Evolutionary conservation across 2,329 filamentous ascomycete genomes (phyloP).

Genomic region (Ophiostoma sp.): DNA sequence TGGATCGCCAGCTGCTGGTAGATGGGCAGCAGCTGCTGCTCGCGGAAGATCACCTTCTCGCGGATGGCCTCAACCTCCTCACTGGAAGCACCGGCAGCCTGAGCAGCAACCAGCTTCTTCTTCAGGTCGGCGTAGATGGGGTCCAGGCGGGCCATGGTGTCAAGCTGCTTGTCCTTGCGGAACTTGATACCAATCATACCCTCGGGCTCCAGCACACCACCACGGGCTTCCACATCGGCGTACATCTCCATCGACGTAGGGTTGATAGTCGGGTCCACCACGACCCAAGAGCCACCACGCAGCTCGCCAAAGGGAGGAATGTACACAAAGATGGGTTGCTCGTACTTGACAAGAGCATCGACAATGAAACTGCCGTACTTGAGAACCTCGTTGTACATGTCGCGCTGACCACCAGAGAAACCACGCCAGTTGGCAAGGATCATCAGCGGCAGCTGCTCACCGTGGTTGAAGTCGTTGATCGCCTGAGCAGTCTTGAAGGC

Average conservation of each 20-base stretch:
- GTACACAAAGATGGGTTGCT: conserved; percentile 98
- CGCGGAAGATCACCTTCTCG: conserved; percentile 74
- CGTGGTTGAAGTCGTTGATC: conserved; percentile 98
- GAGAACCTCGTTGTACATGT: conserved; percentile 99
- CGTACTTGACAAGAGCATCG: conserved; percentile 94
- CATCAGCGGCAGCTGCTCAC: conserved; percentile 96
- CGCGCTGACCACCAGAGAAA: conserved; percentile 98
- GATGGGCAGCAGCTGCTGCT: conserved; percentile 83
- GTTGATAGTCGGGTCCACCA: conserved; percentile 98
- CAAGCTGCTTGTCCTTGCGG: conserved; percentile 92
- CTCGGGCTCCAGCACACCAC: conserved; percentile 95
- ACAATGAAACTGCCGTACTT: conserved; percentile 99
- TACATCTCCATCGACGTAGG: conserved; percentile 98
- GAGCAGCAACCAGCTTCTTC: conserved; percentile 57
- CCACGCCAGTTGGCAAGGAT: conserved; percentile 99
- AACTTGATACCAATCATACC: conserved; percentile 99
- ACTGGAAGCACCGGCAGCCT: conserved; percentile 60
- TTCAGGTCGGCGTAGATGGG: conserved; percentile 76
- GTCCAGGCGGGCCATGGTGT: conserved; percentile 94
- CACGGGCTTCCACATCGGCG: conserved; percentile 87
- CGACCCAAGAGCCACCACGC: conserved; percentile 98
- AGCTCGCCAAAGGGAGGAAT: conserved; percentile 95
- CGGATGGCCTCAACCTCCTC: conserved; percentile 77
- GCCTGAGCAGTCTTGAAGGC: conserved; percentile 99
- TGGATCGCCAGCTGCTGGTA: conserved; percentile 95